Percentiles rank a stretch among this genome's conserved stretches.
These are phyloP conservation scores for Mucor racemosus DNA, from an alignment of 371 early-diverging fungal species.

Conservation along the genomic window DNA sequence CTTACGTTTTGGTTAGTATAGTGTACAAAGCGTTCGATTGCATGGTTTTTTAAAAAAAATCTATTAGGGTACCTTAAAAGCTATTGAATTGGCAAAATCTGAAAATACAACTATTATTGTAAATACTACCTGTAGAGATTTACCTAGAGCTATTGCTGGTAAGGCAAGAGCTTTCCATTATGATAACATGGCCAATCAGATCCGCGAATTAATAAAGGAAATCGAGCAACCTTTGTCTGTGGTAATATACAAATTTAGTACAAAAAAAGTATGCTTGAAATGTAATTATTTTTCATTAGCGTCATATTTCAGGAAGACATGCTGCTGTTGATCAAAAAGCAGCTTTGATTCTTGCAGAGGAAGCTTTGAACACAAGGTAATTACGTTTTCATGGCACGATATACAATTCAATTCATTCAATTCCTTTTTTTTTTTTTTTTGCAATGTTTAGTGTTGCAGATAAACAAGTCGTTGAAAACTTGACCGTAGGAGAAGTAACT, in stretches of 20 bases:
- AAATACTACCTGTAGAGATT: slow-evolving; percentile 21
- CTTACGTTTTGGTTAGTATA: slow-evolving; percentile 17
- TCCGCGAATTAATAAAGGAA: slow-evolving; percentile 6
- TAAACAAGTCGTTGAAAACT: not conserved
- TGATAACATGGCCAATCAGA: not conserved
- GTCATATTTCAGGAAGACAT: slow-evolving; percentile 15
- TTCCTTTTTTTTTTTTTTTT: too few species aligned
- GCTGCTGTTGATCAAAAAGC: slow-evolving; percentile 17
- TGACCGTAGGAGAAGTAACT: not conserved
- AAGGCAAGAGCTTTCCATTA: not conserved
- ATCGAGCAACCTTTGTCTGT: slow-evolving; percentile 6
- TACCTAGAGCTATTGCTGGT: slow-evolving; percentile 19
- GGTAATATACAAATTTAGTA: slow-evolving; percentile 9
- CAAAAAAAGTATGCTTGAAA: not conserved
- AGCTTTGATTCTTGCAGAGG: slow-evolving; percentile 14
- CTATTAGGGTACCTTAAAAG: slow-evolving; percentile 13
- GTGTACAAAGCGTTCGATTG: not conserved
- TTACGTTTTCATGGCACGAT: too few species aligned
- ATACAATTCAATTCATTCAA: too few species aligned
- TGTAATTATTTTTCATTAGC: slow-evolving; percentile 7
- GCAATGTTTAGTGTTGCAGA: not conserved
- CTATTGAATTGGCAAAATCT: not conserved
- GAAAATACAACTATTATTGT: slow-evolving; percentile 9
- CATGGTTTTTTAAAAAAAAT: not conserved
- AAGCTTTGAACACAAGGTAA: slow-evolving; percentile 4